A percentile compares a stretch with the other conserved stretches of the same genome.
These are phyloP conservation scores for Laetiporus sulphureus DNA, from an alignment of 1,284 basidiomycete species.

Conservation along the genomic window DNA sequence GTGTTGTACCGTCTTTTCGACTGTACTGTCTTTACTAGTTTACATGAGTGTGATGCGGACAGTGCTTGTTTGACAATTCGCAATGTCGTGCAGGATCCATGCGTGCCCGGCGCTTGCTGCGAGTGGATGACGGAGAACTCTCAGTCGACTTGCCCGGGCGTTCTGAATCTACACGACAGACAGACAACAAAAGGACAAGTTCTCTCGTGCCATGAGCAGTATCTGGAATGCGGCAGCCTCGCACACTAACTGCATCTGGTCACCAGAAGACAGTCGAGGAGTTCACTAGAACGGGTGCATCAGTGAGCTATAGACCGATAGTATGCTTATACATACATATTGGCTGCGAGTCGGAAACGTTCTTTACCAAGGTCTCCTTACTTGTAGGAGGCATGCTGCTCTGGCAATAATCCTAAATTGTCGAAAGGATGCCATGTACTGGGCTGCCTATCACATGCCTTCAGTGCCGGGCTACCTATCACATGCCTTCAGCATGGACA, in stretches of 20 bases:
- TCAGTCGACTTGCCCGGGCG: too few relatives aligned
- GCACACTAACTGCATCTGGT: constrained; percentile 50
- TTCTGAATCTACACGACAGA: too few relatives aligned
- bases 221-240: constrained; percentile 69
- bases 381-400: constrained; percentile 58
- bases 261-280: constrained; percentile 67
- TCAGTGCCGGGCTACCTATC: too few relatives aligned
- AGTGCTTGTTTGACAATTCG: too few relatives aligned
- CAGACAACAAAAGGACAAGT: constrained; percentile 39
- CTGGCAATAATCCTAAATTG: constrained; percentile 26
- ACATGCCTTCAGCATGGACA: constrained; percentile 60
- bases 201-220: constrained; percentile 41
- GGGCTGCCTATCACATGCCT: too few relatives aligned
- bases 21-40: too few relatives aligned
- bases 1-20: too few relatives aligned
- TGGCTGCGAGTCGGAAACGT: constrained; percentile 53
- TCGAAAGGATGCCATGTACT: too few relatives aligned
- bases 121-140: too few relatives aligned
- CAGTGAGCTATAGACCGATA: constrained; percentile 3
- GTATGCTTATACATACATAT: constrained; percentile 43
- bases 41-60: too few relatives aligned
- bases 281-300: constrained; percentile 41
- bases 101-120: too few relatives aligned
- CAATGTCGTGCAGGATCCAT: too few relatives aligned
- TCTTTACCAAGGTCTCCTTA: constrained; percentile 50